These are phyloP conservation scores for Leccinum ponderosum DNA, from an alignment of 1,284 basidiomycete genomes.

Conservation along the genomic window DNA sequence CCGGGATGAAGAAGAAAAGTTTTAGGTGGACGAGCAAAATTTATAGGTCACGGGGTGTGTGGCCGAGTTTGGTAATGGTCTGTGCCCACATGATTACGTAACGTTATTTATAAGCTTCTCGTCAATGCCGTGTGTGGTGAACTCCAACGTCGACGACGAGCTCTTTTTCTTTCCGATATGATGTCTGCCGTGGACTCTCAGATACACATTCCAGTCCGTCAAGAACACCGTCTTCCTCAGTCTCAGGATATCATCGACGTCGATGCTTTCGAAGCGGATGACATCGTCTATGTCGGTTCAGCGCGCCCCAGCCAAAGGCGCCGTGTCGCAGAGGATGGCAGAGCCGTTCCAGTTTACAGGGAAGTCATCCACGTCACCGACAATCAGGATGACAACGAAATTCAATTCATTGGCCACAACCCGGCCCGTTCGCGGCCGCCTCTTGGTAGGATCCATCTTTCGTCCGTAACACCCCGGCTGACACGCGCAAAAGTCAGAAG, in stretches of 20 bases:
- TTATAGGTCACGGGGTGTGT: conserved; percentile 30
- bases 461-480: neutral
- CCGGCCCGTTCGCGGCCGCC: conserved; percentile 18
- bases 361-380: conserved; percentile 41
- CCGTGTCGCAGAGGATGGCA: conserved; percentile 21
- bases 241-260: conserved; percentile 40
- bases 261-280: conserved; percentile 39
- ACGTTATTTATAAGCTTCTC: conserved; percentile 17
- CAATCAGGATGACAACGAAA: conserved; percentile 43
- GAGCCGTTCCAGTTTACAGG: conserved; percentile 12
- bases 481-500: conserved; percentile 14
- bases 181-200: conserved; percentile 26
- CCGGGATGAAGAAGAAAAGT: neutral
- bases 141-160: conserved; percentile 22
- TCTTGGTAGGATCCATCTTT: conserved; percentile 19
- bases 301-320: conserved; percentile 31
- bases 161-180: neutral
- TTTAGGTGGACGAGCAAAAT: conserved; percentile 6
- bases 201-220: conserved; percentile 7
- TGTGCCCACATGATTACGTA: conserved; percentile 31
- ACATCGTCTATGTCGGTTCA: conserved; percentile 22
- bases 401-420: conserved; percentile 28
- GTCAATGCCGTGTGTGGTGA: neutral
- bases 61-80: conserved; percentile 33
- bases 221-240: conserved; percentile 13